phyloP scores from a whole-genome alignment of 1,284 basidiomycete genomes.

The Jaminaea rosea region DNA sequence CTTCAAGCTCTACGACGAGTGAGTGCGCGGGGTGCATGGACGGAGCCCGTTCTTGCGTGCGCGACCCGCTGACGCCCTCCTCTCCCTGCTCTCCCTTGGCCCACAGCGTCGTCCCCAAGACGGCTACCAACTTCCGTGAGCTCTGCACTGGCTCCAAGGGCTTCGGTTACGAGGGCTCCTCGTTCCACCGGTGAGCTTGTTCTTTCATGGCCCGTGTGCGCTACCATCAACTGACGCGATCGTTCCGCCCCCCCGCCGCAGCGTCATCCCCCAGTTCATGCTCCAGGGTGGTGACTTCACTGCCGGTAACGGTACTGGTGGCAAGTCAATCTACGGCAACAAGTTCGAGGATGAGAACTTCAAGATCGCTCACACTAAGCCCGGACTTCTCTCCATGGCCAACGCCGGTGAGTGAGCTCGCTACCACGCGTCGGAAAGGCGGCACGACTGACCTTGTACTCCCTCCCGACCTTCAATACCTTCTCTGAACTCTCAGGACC shows the following conservation, averaged over 20 bases:
- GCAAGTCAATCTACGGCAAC: constrained; percentile 47
- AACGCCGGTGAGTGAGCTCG: too few relatives aligned
- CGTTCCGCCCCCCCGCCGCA: constrained; percentile 49
- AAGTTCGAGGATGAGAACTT: constrained; percentile 39
- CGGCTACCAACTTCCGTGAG: constrained; percentile 40
- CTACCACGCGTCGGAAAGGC: too few relatives aligned
- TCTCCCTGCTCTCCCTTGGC: not conserved
- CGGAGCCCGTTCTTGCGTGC: not conserved
- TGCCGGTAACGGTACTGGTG: constrained; percentile 46
- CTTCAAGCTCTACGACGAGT: constrained; percentile 35
- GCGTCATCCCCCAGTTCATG: constrained; percentile 20
- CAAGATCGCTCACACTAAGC: constrained; percentile 34
- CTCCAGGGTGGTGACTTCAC: constrained; percentile 65
- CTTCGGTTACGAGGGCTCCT: constrained; percentile 62
- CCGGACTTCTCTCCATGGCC: constrained; percentile 32
- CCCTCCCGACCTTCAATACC: too few relatives aligned
- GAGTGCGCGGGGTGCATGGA: too few relatives aligned
- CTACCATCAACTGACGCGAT: too few relatives aligned
- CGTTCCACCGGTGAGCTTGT: constrained; percentile 51
- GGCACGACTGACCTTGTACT: too few relatives aligned
- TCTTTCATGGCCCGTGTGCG: too few relatives aligned
- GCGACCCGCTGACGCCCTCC: not conserved
- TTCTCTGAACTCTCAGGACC: too few relatives aligned
- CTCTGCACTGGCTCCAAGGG: constrained; percentile 55
- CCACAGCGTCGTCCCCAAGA: constrained; percentile 27